Evolutionary conservation across 169 alveolate species (phyloP).

Genomic region (Cryptosporidium tyzzeri): DNA sequence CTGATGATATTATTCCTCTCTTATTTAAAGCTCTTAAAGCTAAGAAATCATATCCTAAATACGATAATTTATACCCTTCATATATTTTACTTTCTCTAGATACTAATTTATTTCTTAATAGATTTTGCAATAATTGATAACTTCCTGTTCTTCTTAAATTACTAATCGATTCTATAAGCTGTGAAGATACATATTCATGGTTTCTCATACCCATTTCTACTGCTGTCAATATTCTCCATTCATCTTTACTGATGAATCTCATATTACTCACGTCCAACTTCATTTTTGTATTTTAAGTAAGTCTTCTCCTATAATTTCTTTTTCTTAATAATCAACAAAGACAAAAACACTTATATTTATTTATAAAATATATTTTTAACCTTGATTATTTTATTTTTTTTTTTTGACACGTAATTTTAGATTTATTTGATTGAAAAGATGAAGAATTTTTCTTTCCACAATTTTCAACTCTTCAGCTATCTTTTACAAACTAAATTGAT

Average conservation of each 20-base stretch:
- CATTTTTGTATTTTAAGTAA: constrained; percentile 24
- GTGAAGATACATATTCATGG: constrained; percentile 97
- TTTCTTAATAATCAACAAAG: neutral
- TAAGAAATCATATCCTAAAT: constrained; percentile 97
- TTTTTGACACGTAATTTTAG: neutral
- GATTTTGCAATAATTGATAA: constrained; percentile 87
- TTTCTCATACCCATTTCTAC: constrained; percentile 99
- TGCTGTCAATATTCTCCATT: constrained; percentile 94
- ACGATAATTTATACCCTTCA: constrained; percentile 98
- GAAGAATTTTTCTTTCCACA: neutral
- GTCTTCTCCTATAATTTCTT: neutral
- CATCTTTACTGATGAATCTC: constrained; percentile 88
- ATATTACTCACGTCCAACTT: constrained; percentile 78
- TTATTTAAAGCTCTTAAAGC: constrained; percentile 95
- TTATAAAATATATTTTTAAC: too few species aligned
- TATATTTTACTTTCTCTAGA: constrained; percentile 92
- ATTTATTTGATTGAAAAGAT: too few species aligned
- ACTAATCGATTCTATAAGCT: constrained; percentile 95
- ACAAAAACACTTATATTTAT: too few species aligned
- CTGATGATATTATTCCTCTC: constrained; percentile 92
- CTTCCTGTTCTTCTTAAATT: constrained; percentile 91
- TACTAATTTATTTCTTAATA: constrained; percentile 93
- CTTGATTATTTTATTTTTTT: too few species aligned
- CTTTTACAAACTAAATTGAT: neutral
- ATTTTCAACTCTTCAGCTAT: neutral